These are phyloP conservation scores for Trichophyton simii DNA, from an alignment of 2,329 filamentous ascomycete species.

Conservation along the genomic window DNA sequence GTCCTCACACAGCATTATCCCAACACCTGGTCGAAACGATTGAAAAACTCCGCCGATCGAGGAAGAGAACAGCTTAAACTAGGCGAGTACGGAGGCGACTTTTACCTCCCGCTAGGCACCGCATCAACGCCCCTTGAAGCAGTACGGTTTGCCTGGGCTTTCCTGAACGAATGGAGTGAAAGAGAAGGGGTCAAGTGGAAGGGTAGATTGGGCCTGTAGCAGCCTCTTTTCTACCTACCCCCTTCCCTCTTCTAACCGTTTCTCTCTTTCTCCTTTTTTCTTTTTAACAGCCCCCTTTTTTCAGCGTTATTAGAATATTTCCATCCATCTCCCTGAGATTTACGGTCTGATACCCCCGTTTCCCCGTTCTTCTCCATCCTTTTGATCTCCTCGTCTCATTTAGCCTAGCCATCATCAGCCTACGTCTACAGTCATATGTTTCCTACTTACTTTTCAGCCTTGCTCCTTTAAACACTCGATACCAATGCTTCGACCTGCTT, in stretches of 20 bases:
- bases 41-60: constrained; percentile 26
- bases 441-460: not conserved
- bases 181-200: constrained; percentile 36
- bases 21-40: constrained; percentile 32
- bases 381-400: not conserved
- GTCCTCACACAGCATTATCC: constrained; percentile 32
- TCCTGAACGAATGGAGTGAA: constrained; percentile 36
- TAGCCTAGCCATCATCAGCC: not conserved
- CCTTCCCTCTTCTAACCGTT: not conserved
- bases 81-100: constrained; percentile 26
- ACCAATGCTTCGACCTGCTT: not conserved
- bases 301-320: not conserved
- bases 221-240: not conserved
- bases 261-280: not conserved
- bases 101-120: constrained; percentile 33
- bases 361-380: not conserved
- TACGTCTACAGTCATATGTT: not conserved
- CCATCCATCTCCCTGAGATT: not conserved
- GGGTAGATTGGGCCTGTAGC: constrained; percentile 29
- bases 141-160: constrained; percentile 32
- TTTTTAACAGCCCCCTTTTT: not conserved
- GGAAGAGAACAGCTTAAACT: constrained; percentile 24
- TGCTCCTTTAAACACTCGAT: not conserved
- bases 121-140: constrained; percentile 34
- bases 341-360: not conserved